Evolutionary conservation across 73 alveolate species (phyloP), one percentile per base, ranked within the genome.

Genomic region (Tetrahymena malaccensis): DNA sequence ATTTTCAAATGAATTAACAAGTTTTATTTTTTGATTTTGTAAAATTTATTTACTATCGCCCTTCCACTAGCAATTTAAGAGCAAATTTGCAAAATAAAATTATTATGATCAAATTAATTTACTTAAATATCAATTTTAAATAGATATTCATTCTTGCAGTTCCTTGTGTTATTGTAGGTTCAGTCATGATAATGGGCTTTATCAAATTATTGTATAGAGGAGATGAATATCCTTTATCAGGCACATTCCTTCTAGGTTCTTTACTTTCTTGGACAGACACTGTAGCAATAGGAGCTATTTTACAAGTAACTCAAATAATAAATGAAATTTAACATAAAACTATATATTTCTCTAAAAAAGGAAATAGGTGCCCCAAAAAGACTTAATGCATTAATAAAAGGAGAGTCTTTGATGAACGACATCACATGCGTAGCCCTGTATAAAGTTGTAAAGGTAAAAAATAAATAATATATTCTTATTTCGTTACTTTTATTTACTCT

Each of bases 261-360:
- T 43, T 97, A 84, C 93, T 97, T 40, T 95, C 98, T 93, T 97
- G 98, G 58, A 97, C 99, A 35, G 99, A 97, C 89, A 97, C 98
- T 85, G 99, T 97, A 25, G 99, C 99, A 43, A 98, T 97, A 4
- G 96, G 95, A 35, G 96, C 99, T 12, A 40, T 93, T 31, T 33
- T 70, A 11, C 19, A 70, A 70, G 89, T 70, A 70, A 12, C 7
- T 70, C 11, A 40, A 40, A 40, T 40, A 40, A 70, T 25, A 8
- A 25, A 25, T 35, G 25, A 70, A n/a, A 27, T 70, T 25, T 4
- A 27, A 70, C 31, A 11, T 31, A 27, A 70, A 70, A 70, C 37
- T 10, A 3, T 11, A 25, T 3, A 22, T 70, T 22, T 19, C 31
- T 27, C 4, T 70, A 25, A 35, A 96, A 19, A 97, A 97, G 93